Evolutionary conservation across 2,329 filamentous ascomycete species (phyloP).

Genomic region (Aspergillus neoniger): DNA sequence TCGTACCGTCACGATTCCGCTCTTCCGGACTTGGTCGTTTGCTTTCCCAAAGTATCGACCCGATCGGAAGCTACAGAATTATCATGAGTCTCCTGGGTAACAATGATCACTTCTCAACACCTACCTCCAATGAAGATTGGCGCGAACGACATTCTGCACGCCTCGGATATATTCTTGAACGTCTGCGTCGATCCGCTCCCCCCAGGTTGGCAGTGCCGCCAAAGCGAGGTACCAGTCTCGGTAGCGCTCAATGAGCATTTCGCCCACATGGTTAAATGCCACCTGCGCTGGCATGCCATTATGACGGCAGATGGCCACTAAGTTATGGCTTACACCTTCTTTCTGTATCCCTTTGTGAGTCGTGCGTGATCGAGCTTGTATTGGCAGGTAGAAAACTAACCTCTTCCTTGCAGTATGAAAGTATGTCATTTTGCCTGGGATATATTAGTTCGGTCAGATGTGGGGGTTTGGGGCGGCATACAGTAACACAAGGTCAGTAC

Average conservation of each 20-base stretch:
- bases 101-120: not conserved
- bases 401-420: slow-evolving; percentile 32
- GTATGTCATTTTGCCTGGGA: slow-evolving; percentile 27
- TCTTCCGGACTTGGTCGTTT: slow-evolving; percentile 17
- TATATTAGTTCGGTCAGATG: not conserved
- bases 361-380: not conserved
- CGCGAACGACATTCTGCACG: slow-evolving; percentile 24
- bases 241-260: slow-evolving; percentile 25
- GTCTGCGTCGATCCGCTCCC: slow-evolving; percentile 24
- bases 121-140: slow-evolving; percentile 31
- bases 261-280: slow-evolving; percentile 26
- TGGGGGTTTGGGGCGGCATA: slow-evolving; percentile 8
- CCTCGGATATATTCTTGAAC: slow-evolving; percentile 28
- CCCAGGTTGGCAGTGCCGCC: slow-evolving; percentile 26
- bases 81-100: not conserved
- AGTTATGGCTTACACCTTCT: slow-evolving; percentile 25
- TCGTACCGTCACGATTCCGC: slow-evolving; percentile 13
- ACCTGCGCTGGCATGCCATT: slow-evolving; percentile 23
- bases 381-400: slow-evolving; percentile 7
- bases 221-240: slow-evolving; percentile 28
- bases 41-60: slow-evolving; percentile 25
- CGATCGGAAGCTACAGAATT: slow-evolving; percentile 21
- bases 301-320: slow-evolving; percentile 23
- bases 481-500: slow-evolving; percentile 23
- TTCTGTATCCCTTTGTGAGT: slow-evolving; percentile 10